Conservation (phyloP, 768 basidiomycete genomes). For the Suillus hirtellus region DNA sequence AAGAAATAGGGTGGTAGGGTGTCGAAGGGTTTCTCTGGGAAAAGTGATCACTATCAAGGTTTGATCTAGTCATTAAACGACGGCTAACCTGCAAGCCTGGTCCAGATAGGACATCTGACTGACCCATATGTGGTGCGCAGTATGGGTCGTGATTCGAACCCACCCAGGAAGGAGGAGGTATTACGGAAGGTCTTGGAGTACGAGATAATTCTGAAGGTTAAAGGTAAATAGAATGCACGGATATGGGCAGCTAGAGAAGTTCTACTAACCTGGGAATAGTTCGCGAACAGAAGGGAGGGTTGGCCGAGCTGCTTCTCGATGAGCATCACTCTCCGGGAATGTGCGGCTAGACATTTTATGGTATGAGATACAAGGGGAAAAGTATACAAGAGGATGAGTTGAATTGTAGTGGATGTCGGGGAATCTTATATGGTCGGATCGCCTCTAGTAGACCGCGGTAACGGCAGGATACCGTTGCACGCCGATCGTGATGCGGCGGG, state of each 20-base stretch:
- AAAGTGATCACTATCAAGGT: slow-evolving; percentile 12
- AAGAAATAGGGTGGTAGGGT: slow-evolving; percentile 21
- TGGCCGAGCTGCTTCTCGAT: slow-evolving; percentile 42
- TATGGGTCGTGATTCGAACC: slow-evolving; percentile 38
- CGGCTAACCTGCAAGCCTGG: slow-evolving; percentile 33
- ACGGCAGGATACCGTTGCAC: slow-evolving; percentile 22
- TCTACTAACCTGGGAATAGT: slow-evolving; percentile 57
- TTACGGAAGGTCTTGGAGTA: slow-evolving; percentile 38
- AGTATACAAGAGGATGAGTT: slow-evolving; percentile 14
- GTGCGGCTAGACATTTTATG: slow-evolving; percentile 32
- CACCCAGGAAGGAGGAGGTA: slow-evolving; percentile 43
- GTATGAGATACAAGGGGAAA: slow-evolving; percentile 23
- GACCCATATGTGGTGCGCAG: slow-evolving; percentile 24
- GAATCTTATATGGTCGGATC: slow-evolving; percentile 12
- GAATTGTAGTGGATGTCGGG: slow-evolving; percentile 10
- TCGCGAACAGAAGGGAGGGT: slow-evolving; percentile 74
- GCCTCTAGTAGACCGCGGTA: background rate
- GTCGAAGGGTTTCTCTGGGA: slow-evolving; percentile 24
- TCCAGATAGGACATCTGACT: slow-evolving; percentile 27
- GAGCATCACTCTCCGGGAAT: slow-evolving; percentile 25
- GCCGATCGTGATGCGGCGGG: slow-evolving; percentile 27
- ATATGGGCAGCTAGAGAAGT: slow-evolving; percentile 1
- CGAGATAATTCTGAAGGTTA: slow-evolving; percentile 43
- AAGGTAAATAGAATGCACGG: slow-evolving; percentile 4
- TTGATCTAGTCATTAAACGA: background rate